A percentile compares a stretch with the other conserved stretches of the same genome.
Evolutionary conservation across 306 rosid genomes (phyloP).

Genomic region (Acmispon strigosus): DNA sequence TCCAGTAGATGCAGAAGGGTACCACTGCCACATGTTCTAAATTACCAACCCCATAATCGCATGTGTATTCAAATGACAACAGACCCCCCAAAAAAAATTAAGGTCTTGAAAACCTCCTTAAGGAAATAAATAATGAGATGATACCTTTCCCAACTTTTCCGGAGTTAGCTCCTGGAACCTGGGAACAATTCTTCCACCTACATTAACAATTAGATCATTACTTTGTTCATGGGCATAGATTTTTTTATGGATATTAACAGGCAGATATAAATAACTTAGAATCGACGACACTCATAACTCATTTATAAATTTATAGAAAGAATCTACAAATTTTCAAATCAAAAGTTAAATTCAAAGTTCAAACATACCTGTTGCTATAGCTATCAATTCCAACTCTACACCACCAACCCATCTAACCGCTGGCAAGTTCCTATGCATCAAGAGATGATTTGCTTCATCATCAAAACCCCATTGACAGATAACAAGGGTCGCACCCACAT

Average conservation of each 20-base stretch:
- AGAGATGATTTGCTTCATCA: constrained; percentile 97
- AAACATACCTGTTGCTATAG: constrained; percentile 87
- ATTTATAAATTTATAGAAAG: neutral
- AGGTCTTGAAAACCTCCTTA: neutral
- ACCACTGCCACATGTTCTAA: neutral
- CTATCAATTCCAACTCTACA: constrained; percentile 96
- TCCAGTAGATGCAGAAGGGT: neutral
- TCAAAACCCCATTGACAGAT: constrained; percentile 99
- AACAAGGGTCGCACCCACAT: constrained; percentile 91
- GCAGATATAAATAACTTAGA: neutral
- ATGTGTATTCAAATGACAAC: neutral
- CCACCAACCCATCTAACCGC: constrained; percentile 99
- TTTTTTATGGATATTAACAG: neutral
- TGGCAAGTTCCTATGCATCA: constrained; percentile 93
- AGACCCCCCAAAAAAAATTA: neutral
- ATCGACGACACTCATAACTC: neutral
- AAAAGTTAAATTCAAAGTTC: neutral
- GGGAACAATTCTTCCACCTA: constrained; percentile 98
- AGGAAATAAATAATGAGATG: neutral
- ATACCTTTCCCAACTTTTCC: constrained; percentile 90
- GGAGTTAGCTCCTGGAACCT: constrained; percentile 94
- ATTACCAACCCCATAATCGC: neutral
- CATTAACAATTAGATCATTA: constrained; percentile 18
- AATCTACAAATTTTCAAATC: neutral
- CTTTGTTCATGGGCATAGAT: neutral